Evolutionary conservation across 768 basidiomycete genomes (phyloP), one percentile per base, ranked within the genome.

Genomic region (Candolleomyces efflorescens): DNA sequence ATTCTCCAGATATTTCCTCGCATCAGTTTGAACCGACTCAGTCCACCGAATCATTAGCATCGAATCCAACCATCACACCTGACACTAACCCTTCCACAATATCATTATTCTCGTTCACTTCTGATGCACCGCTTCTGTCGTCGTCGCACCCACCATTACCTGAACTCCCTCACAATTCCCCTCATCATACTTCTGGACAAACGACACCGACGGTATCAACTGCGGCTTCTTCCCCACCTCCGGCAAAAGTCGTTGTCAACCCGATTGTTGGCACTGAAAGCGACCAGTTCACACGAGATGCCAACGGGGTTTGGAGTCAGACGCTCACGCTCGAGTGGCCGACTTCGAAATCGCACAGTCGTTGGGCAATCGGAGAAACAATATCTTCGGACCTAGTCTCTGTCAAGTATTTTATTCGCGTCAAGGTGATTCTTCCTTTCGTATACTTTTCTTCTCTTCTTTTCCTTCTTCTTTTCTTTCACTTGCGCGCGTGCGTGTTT

Each of bases 301-400:
- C 76, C 1, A 71, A 79, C 44, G 86, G 87, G 37, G 70, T 83
- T 6, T 87, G 82, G 82, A 78, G 70, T 39, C 85, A 86, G 67
- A 86, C 81, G 1, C 71, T 91, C 46, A 84, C 85, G 7, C 70
- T 90, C 43, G 84, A 86, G 62, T 89, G 90, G 86, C 88, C 90
- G 13, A 79, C 82, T 37, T 70, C 80, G 54, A 87, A 85, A 65
- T 82, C 86, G 3, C 79, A 80, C 58, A 84, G 81, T 64, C 83
- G 87, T 18, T 93, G 91, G 88, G 81, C 89, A 9, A 80, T 89
- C 56, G 91, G 91, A 11, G 90, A 92, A 75, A 87, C 88, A 24
- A 81, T 90, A 62, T 75, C 79, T 61, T 86, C 86, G 43, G 77
- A 82, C 52, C 69, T 87, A 62, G 84, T 81, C 13, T 79, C 81